phyloP scores from a whole-genome alignment of 176 grass and related monocot genomes.

The Elymus sibiricus region DNA sequence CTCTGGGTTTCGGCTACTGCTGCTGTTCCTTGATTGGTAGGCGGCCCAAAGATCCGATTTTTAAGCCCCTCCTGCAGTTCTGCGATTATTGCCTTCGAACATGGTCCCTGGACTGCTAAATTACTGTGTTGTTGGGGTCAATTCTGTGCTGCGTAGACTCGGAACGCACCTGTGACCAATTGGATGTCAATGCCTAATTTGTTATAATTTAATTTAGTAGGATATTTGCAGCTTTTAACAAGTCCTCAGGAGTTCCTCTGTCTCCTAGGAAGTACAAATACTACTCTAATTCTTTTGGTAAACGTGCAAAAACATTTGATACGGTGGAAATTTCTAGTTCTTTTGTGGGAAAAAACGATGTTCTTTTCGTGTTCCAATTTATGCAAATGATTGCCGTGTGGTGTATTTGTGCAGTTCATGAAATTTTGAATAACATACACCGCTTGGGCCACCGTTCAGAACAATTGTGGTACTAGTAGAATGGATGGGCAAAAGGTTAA shows the following conservation, averaged over 20 bases:
- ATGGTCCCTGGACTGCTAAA: not conserved
- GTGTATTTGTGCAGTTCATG: not conserved
- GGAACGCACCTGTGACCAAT: not conserved
- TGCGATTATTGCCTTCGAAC: not conserved
- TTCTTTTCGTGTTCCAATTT: not conserved
- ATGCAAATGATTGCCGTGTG: not conserved
- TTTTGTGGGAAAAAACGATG: not conserved
- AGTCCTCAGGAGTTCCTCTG: not conserved
- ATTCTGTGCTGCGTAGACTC: not conserved
- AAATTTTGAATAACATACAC: not conserved
- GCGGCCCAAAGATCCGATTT: conserved; percentile 21
- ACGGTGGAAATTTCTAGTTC: not conserved
- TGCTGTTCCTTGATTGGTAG: not conserved
- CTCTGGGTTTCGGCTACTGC: not conserved
- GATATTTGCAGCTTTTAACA: not conserved
- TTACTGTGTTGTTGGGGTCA: not conserved
- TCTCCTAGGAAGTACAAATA: not conserved
- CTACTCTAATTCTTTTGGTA: not conserved
- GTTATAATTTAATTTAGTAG: not conserved
- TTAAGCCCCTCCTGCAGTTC: not conserved
- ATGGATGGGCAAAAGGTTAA: not conserved
- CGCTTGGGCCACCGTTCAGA: not conserved
- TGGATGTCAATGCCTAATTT: not conserved
- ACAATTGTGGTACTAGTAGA: not conserved
- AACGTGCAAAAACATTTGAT: not conserved